phyloP scores from a whole-genome alignment of 345 rosid genomes.

The Theobroma cacao region DNA sequence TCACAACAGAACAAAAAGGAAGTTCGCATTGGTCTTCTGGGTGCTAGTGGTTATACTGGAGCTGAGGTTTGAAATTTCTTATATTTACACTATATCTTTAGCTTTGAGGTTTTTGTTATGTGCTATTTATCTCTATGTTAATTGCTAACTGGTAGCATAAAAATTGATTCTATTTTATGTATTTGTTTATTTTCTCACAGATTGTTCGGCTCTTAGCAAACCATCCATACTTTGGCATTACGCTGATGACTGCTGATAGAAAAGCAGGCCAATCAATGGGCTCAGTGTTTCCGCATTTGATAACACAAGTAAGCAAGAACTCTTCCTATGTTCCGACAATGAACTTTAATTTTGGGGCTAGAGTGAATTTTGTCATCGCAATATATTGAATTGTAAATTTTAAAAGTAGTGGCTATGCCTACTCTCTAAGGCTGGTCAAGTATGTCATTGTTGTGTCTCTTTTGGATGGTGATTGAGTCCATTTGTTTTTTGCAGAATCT shows the following conservation, averaged over 20 bases:
- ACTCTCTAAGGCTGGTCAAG: not conserved
- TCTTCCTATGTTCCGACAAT: not conserved
- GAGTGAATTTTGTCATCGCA: not conserved
- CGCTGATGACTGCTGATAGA: slow-evolving; percentile 94
- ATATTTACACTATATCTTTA: not conserved
- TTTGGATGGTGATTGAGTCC: not conserved
- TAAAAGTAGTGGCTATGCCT: not conserved
- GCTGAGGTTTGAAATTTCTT: slow-evolving; percentile 64
- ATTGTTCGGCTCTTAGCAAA: slow-evolving; percentile 76
- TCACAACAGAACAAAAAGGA: slow-evolving; percentile 43
- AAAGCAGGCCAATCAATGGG: slow-evolving; percentile 96
- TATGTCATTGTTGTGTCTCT: not conserved
- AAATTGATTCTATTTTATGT: not conserved
- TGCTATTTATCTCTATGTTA: not conserved
- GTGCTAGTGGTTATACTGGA: slow-evolving; percentile 99
- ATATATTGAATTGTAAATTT: not conserved
- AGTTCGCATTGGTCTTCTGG: slow-evolving; percentile 81
- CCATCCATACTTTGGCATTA: slow-evolving; percentile 72
- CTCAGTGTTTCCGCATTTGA: slow-evolving; percentile 81
- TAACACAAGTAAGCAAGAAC: slow-evolving; percentile 49
- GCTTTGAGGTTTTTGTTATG: not conserved
- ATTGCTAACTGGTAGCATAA: not conserved
- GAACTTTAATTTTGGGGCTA: not conserved
- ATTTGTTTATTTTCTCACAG: slow-evolving; percentile 38
- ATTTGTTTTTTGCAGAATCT: slow-evolving; percentile 51